Percentiles rank a stretch among this genome's conserved stretches.
These are phyloP conservation scores for Stagonosporopsis vannaccii DNA, from an alignment of 2,329 filamentous ascomycete species.

Conservation along the genomic window DNA sequence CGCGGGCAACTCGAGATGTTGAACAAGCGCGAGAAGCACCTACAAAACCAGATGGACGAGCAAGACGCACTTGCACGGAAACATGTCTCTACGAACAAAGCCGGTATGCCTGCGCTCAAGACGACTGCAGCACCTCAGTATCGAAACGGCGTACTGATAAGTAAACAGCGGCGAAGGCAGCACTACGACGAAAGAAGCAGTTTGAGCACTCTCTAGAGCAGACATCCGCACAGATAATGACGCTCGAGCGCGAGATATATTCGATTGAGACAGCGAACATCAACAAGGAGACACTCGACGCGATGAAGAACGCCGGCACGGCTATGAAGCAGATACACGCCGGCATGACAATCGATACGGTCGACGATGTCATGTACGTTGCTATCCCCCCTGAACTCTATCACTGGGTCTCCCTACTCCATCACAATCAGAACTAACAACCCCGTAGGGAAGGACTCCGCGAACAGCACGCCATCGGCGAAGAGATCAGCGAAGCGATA, in stretches of 20 bases:
- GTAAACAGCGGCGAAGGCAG: slow-evolving; percentile 80
- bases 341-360: slow-evolving; percentile 89
- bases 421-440: slow-evolving; percentile 7
- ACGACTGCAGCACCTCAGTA: not conserved
- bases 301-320: slow-evolving; percentile 88
- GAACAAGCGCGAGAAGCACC: slow-evolving; percentile 91
- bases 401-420: not conserved
- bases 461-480: slow-evolving; percentile 90
- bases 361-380: slow-evolving; percentile 91
- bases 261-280: slow-evolving; percentile 98
- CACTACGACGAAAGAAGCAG: slow-evolving; percentile 91
- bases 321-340: slow-evolving; percentile 95
- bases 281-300: slow-evolving; percentile 93
- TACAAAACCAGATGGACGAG: slow-evolving; percentile 91
- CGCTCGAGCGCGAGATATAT: slow-evolving; percentile 94
- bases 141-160: slow-evolving; percentile 8
- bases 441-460: slow-evolving; percentile 80
- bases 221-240: slow-evolving; percentile 86
- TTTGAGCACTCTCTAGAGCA: slow-evolving; percentile 92
- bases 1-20: slow-evolving; percentile 95
- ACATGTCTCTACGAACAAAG: slow-evolving; percentile 88
- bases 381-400: not conserved
- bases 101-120: slow-evolving; percentile 63
- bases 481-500: slow-evolving; percentile 90
- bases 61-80: slow-evolving; percentile 89